Conservation (phyloP, 305 asterid species). For the Salvia sclarea region DNA sequence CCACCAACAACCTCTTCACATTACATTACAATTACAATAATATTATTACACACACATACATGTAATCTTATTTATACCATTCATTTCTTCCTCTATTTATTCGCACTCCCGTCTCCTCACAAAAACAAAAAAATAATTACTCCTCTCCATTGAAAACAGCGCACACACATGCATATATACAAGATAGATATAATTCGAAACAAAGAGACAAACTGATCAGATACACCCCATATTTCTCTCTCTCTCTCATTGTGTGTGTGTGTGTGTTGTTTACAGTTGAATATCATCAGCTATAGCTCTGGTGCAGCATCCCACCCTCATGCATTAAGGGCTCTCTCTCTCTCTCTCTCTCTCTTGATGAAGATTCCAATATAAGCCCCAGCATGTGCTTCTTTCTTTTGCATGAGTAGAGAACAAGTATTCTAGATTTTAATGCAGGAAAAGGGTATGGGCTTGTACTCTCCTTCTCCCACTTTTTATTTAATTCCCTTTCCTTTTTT, state of each 20-base stretch:
- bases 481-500: conserved; percentile 53
- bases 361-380: conserved; percentile 59
- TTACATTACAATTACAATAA: conserved; percentile 31
- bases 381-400: conserved; percentile 71
- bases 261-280: conserved; percentile 20
- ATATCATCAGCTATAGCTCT: conserved; percentile 19
- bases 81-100: conserved; percentile 28
- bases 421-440: conserved; percentile 35
- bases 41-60: neutral
- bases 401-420: conserved; percentile 50
- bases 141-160: conserved; percentile 22
- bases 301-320: conserved; percentile 36
- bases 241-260: neutral
- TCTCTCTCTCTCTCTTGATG: conserved; percentile 38
- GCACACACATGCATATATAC: conserved; percentile 13
- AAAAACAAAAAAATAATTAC: neutral
- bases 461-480: conserved; percentile 45
- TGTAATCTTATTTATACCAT: conserved; percentile 40
- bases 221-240: conserved; percentile 33
- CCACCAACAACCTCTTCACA: conserved; percentile 49
- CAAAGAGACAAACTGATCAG: conserved; percentile 61
- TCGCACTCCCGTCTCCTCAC: neutral
- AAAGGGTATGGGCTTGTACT: conserved; percentile 59
- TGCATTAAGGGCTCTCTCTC: conserved; percentile 58
- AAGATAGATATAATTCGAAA: conserved; percentile 24